Percentiles rank a stretch among this genome's conserved stretches.
phyloP scores from a whole-genome alignment of 208 protist species.

The Trypanosoma congolense region DNA sequence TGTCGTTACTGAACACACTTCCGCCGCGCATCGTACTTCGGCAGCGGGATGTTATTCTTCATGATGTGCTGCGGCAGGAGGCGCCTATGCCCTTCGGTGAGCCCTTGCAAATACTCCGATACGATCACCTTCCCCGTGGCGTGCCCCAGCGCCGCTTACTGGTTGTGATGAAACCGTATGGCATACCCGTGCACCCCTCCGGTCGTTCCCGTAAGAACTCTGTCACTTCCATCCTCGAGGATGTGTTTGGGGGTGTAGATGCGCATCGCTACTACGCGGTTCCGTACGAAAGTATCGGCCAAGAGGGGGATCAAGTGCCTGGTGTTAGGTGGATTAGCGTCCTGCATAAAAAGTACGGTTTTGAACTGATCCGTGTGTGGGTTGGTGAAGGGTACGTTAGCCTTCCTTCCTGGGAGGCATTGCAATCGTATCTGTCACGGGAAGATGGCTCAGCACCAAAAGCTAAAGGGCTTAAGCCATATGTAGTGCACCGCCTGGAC shows the following conservation, averaged over 20 bases:
- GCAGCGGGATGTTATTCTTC: conserved; percentile 76
- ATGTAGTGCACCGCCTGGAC: conserved; percentile 84
- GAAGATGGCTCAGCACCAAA: not conserved
- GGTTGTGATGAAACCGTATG: conserved; percentile 64
- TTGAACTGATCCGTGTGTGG: conserved; percentile 71
- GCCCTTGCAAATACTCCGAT: conserved; percentile 48
- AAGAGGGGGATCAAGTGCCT: not conserved
- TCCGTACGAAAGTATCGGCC: not conserved
- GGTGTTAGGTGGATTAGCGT: conserved; percentile 36
- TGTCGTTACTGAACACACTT: conserved; percentile 1
- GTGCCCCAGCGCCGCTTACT: conserved; percentile 28
- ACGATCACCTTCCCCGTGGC: conserved; percentile 19
- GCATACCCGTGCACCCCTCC: conserved; percentile 86
- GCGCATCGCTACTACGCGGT: conserved; percentile 27
- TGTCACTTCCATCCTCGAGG: conserved; percentile 84
- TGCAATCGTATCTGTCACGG: conserved; percentile 18
- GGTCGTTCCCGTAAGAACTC: conserved; percentile 91
- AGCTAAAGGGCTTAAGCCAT: conserved; percentile 26
- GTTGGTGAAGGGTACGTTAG: conserved; percentile 28
- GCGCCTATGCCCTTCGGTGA: conserved; percentile 75
- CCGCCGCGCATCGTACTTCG: conserved; percentile 43
- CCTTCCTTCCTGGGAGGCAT: conserved; percentile 29
- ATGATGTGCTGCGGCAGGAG: conserved; percentile 91
- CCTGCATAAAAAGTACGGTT: conserved; percentile 33
- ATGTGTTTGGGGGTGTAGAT: conserved; percentile 72